phyloP scores from a whole-genome alignment of 2,329 filamentous ascomycete species.

The Fusarium sp. region DNA sequence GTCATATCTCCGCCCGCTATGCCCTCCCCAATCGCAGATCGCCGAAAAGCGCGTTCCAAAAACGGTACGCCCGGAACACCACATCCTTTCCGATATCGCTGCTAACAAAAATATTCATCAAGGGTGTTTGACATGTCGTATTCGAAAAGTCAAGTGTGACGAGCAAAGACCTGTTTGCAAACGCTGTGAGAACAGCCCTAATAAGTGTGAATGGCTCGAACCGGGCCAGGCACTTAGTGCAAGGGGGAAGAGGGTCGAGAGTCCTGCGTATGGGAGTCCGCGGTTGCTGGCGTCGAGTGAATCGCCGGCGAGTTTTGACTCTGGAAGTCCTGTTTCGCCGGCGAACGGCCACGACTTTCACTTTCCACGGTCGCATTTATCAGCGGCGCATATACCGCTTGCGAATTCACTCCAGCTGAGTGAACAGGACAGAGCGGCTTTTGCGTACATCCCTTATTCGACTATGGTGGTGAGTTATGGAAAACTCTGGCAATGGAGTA shows the following conservation, averaged over 20 bases:
- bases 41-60: constrained; percentile 32
- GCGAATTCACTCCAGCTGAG: constrained; percentile 28
- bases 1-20: background rate
- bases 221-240: constrained; percentile 12
- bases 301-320: background rate
- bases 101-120: background rate
- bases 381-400: constrained; percentile 17
- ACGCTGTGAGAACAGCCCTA: constrained; percentile 26
- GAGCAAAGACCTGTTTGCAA: constrained; percentile 29
- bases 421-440: constrained; percentile 19
- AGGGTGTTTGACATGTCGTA: constrained; percentile 37
- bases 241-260: background rate
- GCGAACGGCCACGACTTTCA: background rate
- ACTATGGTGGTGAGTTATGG: constrained; percentile 34
- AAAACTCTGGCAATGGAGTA: constrained; percentile 36
- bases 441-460: constrained; percentile 24
- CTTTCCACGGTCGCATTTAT: background rate
- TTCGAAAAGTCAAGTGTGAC: constrained; percentile 39
- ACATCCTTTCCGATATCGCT: background rate
- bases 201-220: constrained; percentile 37
- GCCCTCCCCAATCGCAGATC: constrained; percentile 11
- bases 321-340: background rate
- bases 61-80: constrained; percentile 19
- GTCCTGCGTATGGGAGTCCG: background rate
- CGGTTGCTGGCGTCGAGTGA: background rate